Evolutionary conservation across 192 early-diverging fungal species (phyloP), one percentile per base, ranked within the genome.

Genomic region (Piromyces finnis): DNA sequence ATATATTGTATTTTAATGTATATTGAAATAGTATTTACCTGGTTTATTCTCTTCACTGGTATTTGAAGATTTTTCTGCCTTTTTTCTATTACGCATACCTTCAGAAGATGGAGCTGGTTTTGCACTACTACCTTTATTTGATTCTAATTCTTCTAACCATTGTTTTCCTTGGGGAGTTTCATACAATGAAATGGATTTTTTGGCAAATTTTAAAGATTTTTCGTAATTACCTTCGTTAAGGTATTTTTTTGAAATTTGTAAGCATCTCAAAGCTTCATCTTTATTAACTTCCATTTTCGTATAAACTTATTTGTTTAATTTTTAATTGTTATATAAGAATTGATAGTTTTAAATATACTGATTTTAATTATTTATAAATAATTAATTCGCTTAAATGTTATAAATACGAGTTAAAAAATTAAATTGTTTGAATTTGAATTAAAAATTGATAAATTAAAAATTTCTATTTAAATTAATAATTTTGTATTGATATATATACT

Each of bases 211-310:
- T n/a, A 93, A 80, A 0, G 96, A 95, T 12, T 87, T 84, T 6
- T 85, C 83, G 79, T 84, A 86, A 86, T 97, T 93, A 16, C 92
- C 93, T 7, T 79, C 82, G 28, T 82, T 82, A 84, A 88, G 91
- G 80, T 94, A 91, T 22, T 85, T 83, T 80, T 92, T 92, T 14
- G 95, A 95, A 82, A 96, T 93, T 7, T 86, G 79, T 0, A 98
- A 84, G 77, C 94, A 94, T 11, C 92, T 85, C 27, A 86, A 36
- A 9, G 97, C 97, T 82, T 96, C 95, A 82, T 97, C 97, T 81
- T 90, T 91, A 85, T 98, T 98, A 82, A 89, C 89, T 81, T 93
- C 92, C 92, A 94, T 94, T 51, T 51, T 51, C 30, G 30, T 6
- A 6, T 32, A 32, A 6, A 32, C 9, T 32, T 32, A 32, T 32